These are phyloP conservation scores for Plenodomus biglobosus DNA, from an alignment of 2,329 filamentous ascomycete genomes.

Conservation along the genomic window DNA sequence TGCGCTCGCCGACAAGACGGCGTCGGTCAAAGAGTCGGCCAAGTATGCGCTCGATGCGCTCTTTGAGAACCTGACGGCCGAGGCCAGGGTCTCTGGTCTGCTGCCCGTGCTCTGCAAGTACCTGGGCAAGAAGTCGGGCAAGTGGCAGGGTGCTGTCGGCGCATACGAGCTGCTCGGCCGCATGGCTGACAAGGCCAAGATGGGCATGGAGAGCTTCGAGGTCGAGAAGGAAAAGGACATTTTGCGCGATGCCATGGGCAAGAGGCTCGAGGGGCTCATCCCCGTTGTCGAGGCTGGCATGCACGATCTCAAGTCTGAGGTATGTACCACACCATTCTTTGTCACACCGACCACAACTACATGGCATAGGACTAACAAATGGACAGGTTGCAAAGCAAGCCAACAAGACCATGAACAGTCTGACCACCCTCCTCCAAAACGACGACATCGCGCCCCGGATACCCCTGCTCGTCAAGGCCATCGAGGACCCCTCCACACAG, in stretches of 20 bases:
- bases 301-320: slow-evolving; percentile 91
- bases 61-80: slow-evolving; percentile 75
- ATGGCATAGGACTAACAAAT: slow-evolving; percentile 13
- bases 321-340: slow-evolving; percentile 32
- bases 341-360: slow-evolving; percentile 35
- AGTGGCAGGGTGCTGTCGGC: slow-evolving; percentile 95
- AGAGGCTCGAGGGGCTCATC: slow-evolving; percentile 81
- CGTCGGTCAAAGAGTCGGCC: slow-evolving; percentile 84
- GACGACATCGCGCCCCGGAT: slow-evolving; percentile 94
- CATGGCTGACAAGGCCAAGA: slow-evolving; percentile 93
- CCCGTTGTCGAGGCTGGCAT: slow-evolving; percentile 89
- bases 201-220: slow-evolving; percentile 79
- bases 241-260: slow-evolving; percentile 86
- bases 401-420: slow-evolving; percentile 85
- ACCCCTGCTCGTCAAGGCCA: slow-evolving; percentile 87
- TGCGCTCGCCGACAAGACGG: slow-evolving; percentile 83
- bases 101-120: slow-evolving; percentile 76
- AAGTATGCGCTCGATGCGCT: slow-evolving; percentile 92
- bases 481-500: slow-evolving; percentile 89
- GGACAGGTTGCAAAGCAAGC: slow-evolving; percentile 71
- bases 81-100: slow-evolving; percentile 80
- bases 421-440: slow-evolving; percentile 89
- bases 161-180: slow-evolving; percentile 82
- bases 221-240: slow-evolving; percentile 86
- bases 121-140: slow-evolving; percentile 79